Percentiles rank a stretch among this genome's conserved stretches.
phyloP scores from a whole-genome alignment of 768 basidiomycete species.

The Boletus sensibilis region DNA sequence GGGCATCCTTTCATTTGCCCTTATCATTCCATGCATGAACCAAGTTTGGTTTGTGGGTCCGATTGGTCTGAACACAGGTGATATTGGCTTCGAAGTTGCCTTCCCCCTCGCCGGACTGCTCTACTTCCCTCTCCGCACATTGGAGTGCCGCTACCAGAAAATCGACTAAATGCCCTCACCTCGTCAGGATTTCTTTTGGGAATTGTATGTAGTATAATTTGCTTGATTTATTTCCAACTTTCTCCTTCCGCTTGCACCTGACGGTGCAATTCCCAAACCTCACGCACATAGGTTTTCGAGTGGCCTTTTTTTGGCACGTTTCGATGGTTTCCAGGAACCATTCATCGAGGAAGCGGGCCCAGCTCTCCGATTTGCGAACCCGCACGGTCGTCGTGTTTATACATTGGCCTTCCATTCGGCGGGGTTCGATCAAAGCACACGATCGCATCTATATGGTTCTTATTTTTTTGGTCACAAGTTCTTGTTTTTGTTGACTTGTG shows the following conservation, averaged over 20 bases:
- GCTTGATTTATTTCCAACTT: slow-evolving; percentile 1
- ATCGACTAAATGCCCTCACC: slow-evolving; percentile 15
- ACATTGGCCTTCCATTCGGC: neutral
- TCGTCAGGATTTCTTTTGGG: neutral
- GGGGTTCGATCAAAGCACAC: slow-evolving; percentile 6
- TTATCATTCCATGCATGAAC: slow-evolving; percentile 65
- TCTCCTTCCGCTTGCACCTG: neutral
- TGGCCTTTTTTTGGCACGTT: slow-evolving; percentile 2
- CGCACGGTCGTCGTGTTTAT: neutral
- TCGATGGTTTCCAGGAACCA: slow-evolving; percentile 24
- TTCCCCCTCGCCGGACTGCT: slow-evolving; percentile 45
- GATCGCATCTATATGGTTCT: neutral
- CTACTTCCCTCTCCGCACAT: slow-evolving; percentile 54
- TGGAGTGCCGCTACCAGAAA: slow-evolving; percentile 42
- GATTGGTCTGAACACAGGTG: slow-evolving; percentile 60
- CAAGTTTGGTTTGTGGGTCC: slow-evolving; percentile 74
- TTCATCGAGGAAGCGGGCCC: slow-evolving; percentile 2
- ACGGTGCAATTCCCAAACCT: neutral
- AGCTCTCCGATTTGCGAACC: neutral
- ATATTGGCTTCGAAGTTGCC: slow-evolving; percentile 69
- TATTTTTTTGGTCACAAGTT: neutral
- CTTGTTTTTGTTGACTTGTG: neutral
- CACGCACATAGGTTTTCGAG: neutral
- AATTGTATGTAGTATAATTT: slow-evolving; percentile 10
- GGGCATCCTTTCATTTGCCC: slow-evolving; percentile 47